Evolutionary conservation across 2,329 filamentous ascomycete species (phyloP).

Genomic region (Diaporthe humulicola): DNA sequence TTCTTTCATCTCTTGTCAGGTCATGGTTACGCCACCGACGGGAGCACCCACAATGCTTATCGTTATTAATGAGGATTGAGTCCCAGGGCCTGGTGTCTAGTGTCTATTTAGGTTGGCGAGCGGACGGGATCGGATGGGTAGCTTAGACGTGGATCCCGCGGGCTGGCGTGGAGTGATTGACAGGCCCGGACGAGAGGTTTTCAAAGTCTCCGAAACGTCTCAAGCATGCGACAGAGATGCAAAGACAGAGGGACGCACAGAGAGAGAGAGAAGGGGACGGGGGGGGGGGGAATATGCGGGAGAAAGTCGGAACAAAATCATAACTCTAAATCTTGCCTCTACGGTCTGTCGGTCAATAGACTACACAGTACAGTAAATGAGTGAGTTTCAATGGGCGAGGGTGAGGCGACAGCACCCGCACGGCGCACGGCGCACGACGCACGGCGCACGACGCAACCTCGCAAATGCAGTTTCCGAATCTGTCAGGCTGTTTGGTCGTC

Average conservation of each 20-base stretch:
- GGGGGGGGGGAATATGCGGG: neutral
- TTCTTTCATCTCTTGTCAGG: conserved; percentile 20
- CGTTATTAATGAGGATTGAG: conserved; percentile 7
- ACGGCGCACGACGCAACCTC: conserved; percentile 12
- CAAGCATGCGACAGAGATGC: conserved; percentile 28
- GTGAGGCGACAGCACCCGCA: neutral
- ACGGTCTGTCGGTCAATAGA: neutral
- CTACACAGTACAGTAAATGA: too few relatives aligned
- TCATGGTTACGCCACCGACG: conserved; percentile 27
- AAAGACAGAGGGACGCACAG: neutral
- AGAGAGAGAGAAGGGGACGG: neutral
- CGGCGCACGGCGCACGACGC: neutral
- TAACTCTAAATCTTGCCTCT: conserved; percentile 33
- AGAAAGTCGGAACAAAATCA: conserved; percentile 17
- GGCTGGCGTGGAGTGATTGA: conserved; percentile 24
- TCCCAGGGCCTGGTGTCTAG: neutral
- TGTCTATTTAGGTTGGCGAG: neutral
- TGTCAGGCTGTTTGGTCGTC: conserved; percentile 21
- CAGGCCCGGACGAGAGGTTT: conserved; percentile 28
- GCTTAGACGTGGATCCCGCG: conserved; percentile 17
- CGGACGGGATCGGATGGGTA: conserved; percentile 17
- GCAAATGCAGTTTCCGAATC: conserved; percentile 7
- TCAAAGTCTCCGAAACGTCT: conserved; percentile 35
- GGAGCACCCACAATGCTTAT: conserved; percentile 30
- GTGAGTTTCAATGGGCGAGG: neutral